Conservation (phyloP, 2,329 filamentous ascomycete species). For the Dothideomycetes sp. region DNA sequence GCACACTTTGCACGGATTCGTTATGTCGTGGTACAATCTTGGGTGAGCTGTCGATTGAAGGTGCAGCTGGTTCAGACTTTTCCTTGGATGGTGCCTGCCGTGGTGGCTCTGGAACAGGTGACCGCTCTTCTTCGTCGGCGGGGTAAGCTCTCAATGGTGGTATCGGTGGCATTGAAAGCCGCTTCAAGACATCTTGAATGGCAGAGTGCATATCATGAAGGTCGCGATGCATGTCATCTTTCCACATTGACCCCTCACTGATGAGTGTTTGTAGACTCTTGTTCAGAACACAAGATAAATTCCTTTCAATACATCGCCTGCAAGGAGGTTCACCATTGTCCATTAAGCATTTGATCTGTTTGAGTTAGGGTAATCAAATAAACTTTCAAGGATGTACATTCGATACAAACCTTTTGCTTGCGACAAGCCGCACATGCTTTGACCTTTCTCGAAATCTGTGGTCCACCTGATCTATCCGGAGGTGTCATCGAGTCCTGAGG, state of each 20-base stretch:
- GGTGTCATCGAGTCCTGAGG: constrained; percentile 3
- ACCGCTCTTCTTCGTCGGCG: constrained; percentile 8
- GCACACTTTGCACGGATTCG: constrained; percentile 4
- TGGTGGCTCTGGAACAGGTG: constrained; percentile 4
- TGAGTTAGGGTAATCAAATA: constrained; percentile 18
- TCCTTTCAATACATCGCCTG: constrained; percentile 38
- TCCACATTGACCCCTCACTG: constrained; percentile 28
- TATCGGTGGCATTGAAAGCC: constrained; percentile 26
- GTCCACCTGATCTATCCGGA: neutral
- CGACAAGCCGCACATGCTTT: constrained; percentile 41
- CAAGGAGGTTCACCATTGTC: constrained; percentile 36
- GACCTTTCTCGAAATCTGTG: constrained; percentile 8
- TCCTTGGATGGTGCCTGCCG: constrained; percentile 9
- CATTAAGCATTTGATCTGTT: constrained; percentile 46
- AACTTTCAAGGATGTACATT: neutral
- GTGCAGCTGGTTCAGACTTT: constrained; percentile 16
- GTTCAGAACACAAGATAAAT: constrained; percentile 40
- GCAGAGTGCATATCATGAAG: constrained; percentile 22
- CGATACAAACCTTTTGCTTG: constrained; percentile 37
- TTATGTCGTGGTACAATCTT: constrained; percentile 16
- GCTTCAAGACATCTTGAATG: constrained; percentile 30
- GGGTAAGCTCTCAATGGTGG: constrained; percentile 24
- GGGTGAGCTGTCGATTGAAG: constrained; percentile 22
- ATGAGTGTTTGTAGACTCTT: constrained; percentile 37
- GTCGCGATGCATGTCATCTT: constrained; percentile 15